Base-by-base conservation (phyloP, 2,329 filamentous ascomycete genomes). In the Mariannaea elegans region DNA sequence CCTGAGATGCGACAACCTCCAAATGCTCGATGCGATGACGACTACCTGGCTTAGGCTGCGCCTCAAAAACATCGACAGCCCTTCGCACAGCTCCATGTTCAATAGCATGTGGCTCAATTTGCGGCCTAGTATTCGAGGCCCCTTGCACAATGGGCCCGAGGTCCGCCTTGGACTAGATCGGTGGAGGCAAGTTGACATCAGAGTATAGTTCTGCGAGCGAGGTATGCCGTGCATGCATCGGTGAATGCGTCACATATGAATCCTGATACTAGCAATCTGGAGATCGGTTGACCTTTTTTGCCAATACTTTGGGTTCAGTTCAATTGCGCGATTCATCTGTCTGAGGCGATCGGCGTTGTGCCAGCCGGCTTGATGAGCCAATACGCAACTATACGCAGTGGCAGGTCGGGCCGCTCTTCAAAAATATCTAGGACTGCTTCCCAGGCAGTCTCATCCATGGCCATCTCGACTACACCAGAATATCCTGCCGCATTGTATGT, bases 1-100 rank as follows among this genome's bases (percentile, higher is more conserved):
- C 87, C 56, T 78, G 76, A 0, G 78, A 77, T 0, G 80, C 80
- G 0, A 86, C 79, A 27, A 90, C 78, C 70, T 90, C 87, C 3
- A 90, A 76, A 68, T 90, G 87, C 73, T 90, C 87, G 64, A 90
- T 86, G 14, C 87, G 81, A 49, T 88, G 87, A 2, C 87, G 80
- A 7, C 81, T 79, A 1, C 76, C 78, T 0, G 80, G 77, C 61
- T 74, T 75, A 0, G 75, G 78, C 48, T 74, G 77, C 59, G 66
- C 73, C 18, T 75, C 82, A 14, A 90, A 77, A 0, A 80, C 80
- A 63, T 89, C 82, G 58, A 90, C 80, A 7, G 85, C 86, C 62
- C 83, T 83, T 36, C 75, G 77, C 24, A 89, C 78, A 1, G 87
- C 86, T 16, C 77, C 76, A 67, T 90, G 87, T 38, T 87, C 87